phyloP scores from a whole-genome alignment of 306 rosid genomes.

The Corylus avellana region DNA sequence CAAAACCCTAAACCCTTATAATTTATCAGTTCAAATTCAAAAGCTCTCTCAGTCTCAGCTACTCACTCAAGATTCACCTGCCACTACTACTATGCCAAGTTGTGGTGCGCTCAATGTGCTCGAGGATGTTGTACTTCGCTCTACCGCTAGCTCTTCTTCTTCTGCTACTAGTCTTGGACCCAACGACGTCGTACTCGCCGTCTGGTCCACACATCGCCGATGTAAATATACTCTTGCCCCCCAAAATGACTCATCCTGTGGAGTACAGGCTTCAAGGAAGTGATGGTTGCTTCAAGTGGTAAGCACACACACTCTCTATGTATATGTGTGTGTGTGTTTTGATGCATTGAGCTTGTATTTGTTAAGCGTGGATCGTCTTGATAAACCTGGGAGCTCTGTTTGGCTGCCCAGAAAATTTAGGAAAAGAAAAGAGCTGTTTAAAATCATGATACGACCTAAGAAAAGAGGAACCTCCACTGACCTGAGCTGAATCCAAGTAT shows the following conservation, averaged over 20 bases:
- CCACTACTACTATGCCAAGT: background rate
- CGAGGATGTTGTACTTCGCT: slow-evolving; percentile 32
- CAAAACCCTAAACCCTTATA: slow-evolving; percentile 31
- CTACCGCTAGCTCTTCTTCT: slow-evolving; percentile 29
- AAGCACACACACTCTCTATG: background rate
- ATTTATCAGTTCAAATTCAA: background rate
- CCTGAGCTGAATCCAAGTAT: background rate
- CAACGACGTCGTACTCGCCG: slow-evolving; percentile 39
- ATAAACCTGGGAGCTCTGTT: background rate
- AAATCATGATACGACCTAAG: background rate
- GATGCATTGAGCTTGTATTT: background rate
- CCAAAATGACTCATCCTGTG: slow-evolving; percentile 79
- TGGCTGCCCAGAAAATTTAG: background rate
- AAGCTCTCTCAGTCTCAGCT: background rate
- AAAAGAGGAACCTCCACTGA: background rate
- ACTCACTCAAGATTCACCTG: background rate
- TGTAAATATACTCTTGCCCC: slow-evolving; percentile 79
- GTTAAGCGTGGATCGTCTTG: background rate
- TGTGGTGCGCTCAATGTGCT: background rate
- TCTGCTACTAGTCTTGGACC: slow-evolving; percentile 20
- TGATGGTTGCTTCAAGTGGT: slow-evolving; percentile 97
- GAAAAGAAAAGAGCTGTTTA: background rate
- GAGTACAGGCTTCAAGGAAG: slow-evolving; percentile 88
- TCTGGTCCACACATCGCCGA: slow-evolving; percentile 94
- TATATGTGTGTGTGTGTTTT: background rate